Evolutionary conservation across 2,329 filamentous ascomycete species (phyloP).

Genomic region (Penicillium italicum): DNA sequence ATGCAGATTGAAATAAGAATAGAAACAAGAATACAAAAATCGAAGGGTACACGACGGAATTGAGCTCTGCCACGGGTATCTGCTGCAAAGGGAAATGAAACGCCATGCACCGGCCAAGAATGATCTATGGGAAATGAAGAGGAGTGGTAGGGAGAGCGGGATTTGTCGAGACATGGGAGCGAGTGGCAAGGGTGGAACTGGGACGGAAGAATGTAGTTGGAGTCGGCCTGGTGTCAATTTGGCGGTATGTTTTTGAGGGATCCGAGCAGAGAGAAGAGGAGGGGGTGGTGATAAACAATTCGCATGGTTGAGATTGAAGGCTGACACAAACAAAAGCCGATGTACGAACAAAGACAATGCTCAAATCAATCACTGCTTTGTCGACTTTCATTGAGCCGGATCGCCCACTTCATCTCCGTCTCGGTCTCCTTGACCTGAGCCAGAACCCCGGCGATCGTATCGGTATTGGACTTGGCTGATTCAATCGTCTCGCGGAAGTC

Average conservation of each 20-base stretch:
- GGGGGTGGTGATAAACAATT: neutral
- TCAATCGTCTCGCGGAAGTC: constrained; percentile 36
- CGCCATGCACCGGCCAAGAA: constrained; percentile 18
- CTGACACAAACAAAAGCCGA: neutral
- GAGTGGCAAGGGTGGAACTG: neutral
- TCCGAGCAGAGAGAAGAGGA: neutral
- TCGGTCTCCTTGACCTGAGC: constrained; percentile 42
- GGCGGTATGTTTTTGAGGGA: neutral
- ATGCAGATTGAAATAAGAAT: neutral
- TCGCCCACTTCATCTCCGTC: constrained; percentile 49
- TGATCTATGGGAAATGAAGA: constrained; percentile 8
- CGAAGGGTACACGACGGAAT: constrained; percentile 1
- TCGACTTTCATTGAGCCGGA: constrained; percentile 40
- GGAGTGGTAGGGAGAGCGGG: neutral
- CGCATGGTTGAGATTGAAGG: neutral
- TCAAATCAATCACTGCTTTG: constrained; percentile 13
- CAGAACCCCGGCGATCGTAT: constrained; percentile 36
- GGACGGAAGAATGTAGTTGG: neutral
- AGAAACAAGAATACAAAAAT: constrained; percentile 1
- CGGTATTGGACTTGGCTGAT: constrained; percentile 29
- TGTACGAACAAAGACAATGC: neutral
- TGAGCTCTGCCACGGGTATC: constrained; percentile 22
- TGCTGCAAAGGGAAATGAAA: constrained; percentile 18
- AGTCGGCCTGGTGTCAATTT: neutral
- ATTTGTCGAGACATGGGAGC: neutral